phyloP scores from a whole-genome alignment of 2,329 filamentous ascomycete genomes.

The Didymella lethalis region DNA sequence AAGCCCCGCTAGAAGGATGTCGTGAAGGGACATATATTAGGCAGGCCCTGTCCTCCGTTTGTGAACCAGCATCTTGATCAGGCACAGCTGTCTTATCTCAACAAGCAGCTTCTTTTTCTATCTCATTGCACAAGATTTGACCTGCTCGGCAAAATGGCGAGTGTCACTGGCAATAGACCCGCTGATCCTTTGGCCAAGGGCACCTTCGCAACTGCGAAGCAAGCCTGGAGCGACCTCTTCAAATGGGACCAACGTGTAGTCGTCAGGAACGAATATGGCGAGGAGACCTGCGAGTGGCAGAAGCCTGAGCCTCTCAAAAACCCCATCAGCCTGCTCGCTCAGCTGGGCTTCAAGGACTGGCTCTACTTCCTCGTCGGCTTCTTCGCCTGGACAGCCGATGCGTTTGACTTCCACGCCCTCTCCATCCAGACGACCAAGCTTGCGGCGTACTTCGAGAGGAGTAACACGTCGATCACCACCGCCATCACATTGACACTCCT shows the following conservation, averaged over 20 bases:
- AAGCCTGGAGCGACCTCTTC: slow-evolving; percentile 71
- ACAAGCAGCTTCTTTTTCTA: slow-evolving; percentile 15
- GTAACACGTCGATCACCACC: slow-evolving; percentile 74
- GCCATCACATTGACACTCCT: slow-evolving; percentile 80
- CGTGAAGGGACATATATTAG: slow-evolving; percentile 32
- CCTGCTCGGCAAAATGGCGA: slow-evolving; percentile 36
- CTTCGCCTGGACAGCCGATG: slow-evolving; percentile 79
- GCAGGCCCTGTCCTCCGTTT: slow-evolving; percentile 18
- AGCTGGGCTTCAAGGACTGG: slow-evolving; percentile 73
- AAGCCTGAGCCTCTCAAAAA: slow-evolving; percentile 71
- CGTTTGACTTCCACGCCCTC: slow-evolving; percentile 83
- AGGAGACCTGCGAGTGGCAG: slow-evolving; percentile 73
- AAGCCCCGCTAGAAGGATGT: slow-evolving; percentile 18
- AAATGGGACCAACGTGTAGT: slow-evolving; percentile 77
- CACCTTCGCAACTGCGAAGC: slow-evolving; percentile 69
- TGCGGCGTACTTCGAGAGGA: slow-evolving; percentile 64
- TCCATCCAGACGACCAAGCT: slow-evolving; percentile 80
- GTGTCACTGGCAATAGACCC: slow-evolving; percentile 53
- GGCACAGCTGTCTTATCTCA: slow-evolving; percentile 27
- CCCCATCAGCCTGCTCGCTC: slow-evolving; percentile 71
- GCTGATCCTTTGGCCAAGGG: slow-evolving; percentile 75
- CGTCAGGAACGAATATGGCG: slow-evolving; percentile 69
- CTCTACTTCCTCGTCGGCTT: slow-evolving; percentile 78
- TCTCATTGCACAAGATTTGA: slow-evolving; percentile 15
- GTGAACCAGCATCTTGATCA: slow-evolving; percentile 25